These are phyloP conservation scores for Ustilago sp. DNA, from an alignment of 1,284 basidiomycete species.

Conservation along the genomic window DNA sequence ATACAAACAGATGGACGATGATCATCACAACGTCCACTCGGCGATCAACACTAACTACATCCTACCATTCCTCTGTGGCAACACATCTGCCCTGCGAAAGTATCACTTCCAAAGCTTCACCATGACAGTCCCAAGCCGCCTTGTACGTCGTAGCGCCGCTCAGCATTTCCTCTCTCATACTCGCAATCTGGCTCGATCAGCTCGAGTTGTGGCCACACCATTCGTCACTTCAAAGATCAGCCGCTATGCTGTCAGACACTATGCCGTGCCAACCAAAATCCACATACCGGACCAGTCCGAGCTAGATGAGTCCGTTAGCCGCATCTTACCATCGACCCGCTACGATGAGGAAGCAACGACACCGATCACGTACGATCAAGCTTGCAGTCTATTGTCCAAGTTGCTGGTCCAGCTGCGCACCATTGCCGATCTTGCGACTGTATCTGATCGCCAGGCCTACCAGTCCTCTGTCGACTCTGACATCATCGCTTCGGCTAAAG, in stretches of 20 bases:
- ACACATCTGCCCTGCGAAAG: not conserved
- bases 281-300: conserved; percentile 23
- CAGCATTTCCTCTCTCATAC: not conserved
- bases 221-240: not conserved
- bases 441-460: conserved; percentile 27
- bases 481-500: conserved; percentile 14
- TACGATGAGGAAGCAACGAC: conserved; percentile 13
- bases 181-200: not conserved
- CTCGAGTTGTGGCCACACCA: not conserved
- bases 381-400: conserved; percentile 27
- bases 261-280: conserved; percentile 25
- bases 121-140: conserved; percentile 5
- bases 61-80: not conserved
- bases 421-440: conserved; percentile 24
- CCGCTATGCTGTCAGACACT: conserved; percentile 6
- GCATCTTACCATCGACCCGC: conserved; percentile 31
- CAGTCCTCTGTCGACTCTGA: conserved; percentile 34
- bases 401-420: conserved; percentile 46
- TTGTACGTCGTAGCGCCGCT: conserved; percentile 8
- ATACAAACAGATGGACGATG: not conserved
- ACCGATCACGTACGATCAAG: conserved; percentile 26
- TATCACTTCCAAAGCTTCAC: not conserved
- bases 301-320: conserved; percentile 24
- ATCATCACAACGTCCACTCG: not conserved
- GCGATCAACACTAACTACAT: not conserved